Conservation (phyloP, 2,329 filamentous ascomycete species). For the Neonectria hederae region DNA sequence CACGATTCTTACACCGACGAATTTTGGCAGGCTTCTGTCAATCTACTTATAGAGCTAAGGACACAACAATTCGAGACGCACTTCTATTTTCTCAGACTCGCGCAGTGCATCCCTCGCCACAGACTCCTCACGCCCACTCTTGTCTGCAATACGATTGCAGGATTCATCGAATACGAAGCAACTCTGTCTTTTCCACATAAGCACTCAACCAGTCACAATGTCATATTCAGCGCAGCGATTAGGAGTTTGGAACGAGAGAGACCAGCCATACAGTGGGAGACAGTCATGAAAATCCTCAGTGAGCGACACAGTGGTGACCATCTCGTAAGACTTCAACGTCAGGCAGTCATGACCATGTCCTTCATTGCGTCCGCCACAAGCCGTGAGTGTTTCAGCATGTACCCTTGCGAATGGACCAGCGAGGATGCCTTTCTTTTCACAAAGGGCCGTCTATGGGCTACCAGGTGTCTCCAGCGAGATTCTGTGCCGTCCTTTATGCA, state of each 20-base stretch:
- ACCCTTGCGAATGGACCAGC: neutral
- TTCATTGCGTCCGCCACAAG: neutral
- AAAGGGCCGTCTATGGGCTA: slow-evolving; percentile 9
- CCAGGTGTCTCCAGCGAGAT: neutral
- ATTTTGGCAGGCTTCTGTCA: neutral
- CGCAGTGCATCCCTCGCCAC: neutral
- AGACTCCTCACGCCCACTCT: neutral
- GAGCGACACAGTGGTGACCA: neutral
- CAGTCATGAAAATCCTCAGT: neutral
- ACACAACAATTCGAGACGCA: neutral
- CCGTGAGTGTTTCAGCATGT: slow-evolving; percentile 7
- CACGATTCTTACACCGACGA: neutral
- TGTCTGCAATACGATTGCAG: neutral
- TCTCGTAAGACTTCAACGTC: neutral
- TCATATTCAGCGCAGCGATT: slow-evolving; percentile 1
- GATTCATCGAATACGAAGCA: slow-evolving; percentile 9
- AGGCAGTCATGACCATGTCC: slow-evolving; percentile 8
- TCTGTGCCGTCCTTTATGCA: slow-evolving; percentile 6
- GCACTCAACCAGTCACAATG: neutral
- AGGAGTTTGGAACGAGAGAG: neutral
- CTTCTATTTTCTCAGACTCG: slow-evolving; percentile 4
- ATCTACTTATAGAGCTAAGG: neutral
- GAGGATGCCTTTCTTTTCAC: slow-evolving; percentile 12
- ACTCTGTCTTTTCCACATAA: neutral
- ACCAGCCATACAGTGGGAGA: neutral